Percentiles rank a stretch among this genome's conserved stretches.
phyloP scores from a whole-genome alignment of 768 basidiomycete genomes.

The Boletus sp. region DNA sequence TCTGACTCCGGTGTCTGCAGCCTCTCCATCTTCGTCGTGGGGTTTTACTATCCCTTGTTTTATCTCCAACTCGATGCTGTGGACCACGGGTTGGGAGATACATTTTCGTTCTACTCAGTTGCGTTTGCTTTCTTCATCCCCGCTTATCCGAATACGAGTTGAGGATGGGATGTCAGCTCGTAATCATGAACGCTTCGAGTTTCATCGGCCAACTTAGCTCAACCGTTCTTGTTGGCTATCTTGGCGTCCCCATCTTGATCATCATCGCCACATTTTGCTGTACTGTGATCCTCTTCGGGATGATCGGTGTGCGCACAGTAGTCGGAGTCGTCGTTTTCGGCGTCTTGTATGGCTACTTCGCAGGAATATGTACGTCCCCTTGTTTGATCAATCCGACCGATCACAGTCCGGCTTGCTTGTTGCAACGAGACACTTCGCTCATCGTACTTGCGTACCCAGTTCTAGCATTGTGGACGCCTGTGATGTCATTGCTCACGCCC shows the following conservation, averaged over 20 bases:
- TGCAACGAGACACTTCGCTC: not conserved
- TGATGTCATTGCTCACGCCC: constrained; percentile 42
- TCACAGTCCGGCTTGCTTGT: not conserved
- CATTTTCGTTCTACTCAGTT: constrained; percentile 60
- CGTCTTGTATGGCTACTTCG: constrained; percentile 49
- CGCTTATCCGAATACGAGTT: not conserved
- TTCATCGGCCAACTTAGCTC: constrained; percentile 54
- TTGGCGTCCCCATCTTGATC: constrained; percentile 39
- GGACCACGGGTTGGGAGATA: constrained; percentile 41
- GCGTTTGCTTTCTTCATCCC: constrained; percentile 8
- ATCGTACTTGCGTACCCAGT: constrained; percentile 23
- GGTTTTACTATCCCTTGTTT: constrained; percentile 55
- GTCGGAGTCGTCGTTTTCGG: constrained; percentile 42
- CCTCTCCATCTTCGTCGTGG: constrained; percentile 34
- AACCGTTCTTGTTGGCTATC: constrained; percentile 39
- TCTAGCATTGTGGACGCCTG: constrained; percentile 40
- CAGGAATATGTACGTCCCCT: constrained; percentile 41
- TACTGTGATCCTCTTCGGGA: constrained; percentile 42
- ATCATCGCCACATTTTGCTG: constrained; percentile 38
- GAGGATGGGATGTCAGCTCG: constrained; percentile 34
- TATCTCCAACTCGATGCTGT: constrained; percentile 57
- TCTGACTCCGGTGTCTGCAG: constrained; percentile 7
- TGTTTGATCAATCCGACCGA: not conserved
- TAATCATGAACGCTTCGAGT: constrained; percentile 54
- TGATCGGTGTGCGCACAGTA: constrained; percentile 41